Percentiles rank a stretch among this genome's conserved stretches.
Conservation (phyloP, 257 asterid genomes). For the Plectranthus barbatus region DNA sequence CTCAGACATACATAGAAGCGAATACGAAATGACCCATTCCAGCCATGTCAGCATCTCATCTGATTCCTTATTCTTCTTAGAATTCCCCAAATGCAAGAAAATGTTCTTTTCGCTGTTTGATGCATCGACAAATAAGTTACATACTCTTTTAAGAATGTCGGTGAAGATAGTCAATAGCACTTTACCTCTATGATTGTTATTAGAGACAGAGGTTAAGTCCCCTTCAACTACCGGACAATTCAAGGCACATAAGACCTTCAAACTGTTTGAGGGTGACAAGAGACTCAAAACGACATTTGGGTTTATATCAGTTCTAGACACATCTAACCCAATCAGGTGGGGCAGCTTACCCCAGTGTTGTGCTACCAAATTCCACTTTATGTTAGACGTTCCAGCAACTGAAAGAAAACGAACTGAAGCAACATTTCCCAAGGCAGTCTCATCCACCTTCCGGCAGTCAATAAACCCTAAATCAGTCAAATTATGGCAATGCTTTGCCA, state of each 20-base stretch:
- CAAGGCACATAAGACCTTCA: slow-evolving; percentile 69
- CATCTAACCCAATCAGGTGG: slow-evolving; percentile 60
- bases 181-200: slow-evolving; percentile 50
- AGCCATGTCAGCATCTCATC: slow-evolving; percentile 63
- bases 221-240: slow-evolving; percentile 51
- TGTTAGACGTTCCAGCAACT: slow-evolving; percentile 56
- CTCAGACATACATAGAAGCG: slow-evolving; percentile 77
- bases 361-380: slow-evolving; percentile 50
- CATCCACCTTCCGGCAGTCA: slow-evolving; percentile 61
- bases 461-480: slow-evolving; percentile 63
- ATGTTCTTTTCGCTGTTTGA: slow-evolving; percentile 37
- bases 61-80: slow-evolving; percentile 33
- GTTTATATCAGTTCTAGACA: slow-evolving; percentile 62
- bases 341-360: slow-evolving; percentile 63
- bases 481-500: slow-evolving; percentile 49
- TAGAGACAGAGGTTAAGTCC: slow-evolving; percentile 43
- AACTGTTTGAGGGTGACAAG: slow-evolving; percentile 40
- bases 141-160: slow-evolving; percentile 49
- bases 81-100: slow-evolving; percentile 44
- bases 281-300: slow-evolving; percentile 37
- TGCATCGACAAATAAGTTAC: slow-evolving; percentile 41
- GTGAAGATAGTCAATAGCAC: slow-evolving; percentile 52
- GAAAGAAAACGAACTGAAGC: slow-evolving; percentile 61
- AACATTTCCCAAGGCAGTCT: slow-evolving; percentile 47
- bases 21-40: slow-evolving; percentile 64